A percentile compares a stretch with the other conserved stretches of the same genome.
These are phyloP conservation scores for Beverwykella pulmonaria DNA, from an alignment of 495 filamentous ascomycete genomes.

Conservation along the genomic window DNA sequence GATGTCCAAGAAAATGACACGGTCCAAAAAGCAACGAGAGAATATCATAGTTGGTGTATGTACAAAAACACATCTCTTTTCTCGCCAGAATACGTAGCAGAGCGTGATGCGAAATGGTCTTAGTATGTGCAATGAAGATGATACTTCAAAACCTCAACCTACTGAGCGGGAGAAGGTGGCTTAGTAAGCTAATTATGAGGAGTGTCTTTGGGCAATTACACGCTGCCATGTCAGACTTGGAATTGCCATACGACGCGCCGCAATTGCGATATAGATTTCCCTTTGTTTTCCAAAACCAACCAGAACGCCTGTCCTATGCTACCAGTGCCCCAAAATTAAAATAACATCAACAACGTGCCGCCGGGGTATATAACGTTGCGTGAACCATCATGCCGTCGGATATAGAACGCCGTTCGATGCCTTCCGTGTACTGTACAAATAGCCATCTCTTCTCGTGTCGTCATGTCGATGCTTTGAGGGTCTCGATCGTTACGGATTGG, in stretches of 20 bases:
- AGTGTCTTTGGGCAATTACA: neutral
- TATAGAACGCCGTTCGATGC: constrained; percentile 29
- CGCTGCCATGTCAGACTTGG: neutral
- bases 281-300: neutral
- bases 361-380: constrained; percentile 8
- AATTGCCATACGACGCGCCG: neutral
- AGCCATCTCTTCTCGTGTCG: constrained; percentile 5
- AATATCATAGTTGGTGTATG: neutral
- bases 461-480: neutral
- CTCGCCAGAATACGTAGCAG: neutral
- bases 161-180: neutral
- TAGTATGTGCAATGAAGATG: neutral
- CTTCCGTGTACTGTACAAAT: constrained; percentile 1
- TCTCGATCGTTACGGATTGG: constrained; percentile 26
- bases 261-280: neutral
- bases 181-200: neutral
- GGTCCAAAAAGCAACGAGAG: too few species aligned
- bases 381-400: constrained; percentile 19
- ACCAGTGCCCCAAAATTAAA: neutral
- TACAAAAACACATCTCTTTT: neutral
- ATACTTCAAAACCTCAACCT: neutral
- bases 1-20: too few species aligned
- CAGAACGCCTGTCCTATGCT: neutral
- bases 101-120: neutral
- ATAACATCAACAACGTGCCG: constrained; percentile 6